Evolutionary conservation across 495 filamentous ascomycete genomes (phyloP).

Genomic region (Penicillium paxilli): DNA sequence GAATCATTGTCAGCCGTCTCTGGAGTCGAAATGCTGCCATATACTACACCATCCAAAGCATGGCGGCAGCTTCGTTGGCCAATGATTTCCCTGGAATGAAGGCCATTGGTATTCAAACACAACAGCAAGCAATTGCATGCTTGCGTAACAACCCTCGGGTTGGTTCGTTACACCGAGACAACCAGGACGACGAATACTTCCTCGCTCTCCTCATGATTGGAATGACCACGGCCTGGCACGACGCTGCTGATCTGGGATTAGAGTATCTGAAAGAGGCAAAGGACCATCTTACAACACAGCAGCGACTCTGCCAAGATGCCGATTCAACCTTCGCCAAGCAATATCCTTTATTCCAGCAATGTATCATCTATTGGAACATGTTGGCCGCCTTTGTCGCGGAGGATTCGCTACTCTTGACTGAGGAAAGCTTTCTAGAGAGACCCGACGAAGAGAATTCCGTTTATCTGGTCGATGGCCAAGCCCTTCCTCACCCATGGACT

Average conservation of each 20-base stretch:
- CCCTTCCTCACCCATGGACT: slow-evolving; percentile 26
- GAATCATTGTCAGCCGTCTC: slow-evolving; percentile 22
- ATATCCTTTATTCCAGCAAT: slow-evolving; percentile 26
- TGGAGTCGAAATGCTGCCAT: slow-evolving; percentile 28
- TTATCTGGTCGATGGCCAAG: slow-evolving; percentile 25
- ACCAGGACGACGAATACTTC: slow-evolving; percentile 25
- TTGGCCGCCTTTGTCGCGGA: slow-evolving; percentile 26
- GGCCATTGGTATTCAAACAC: slow-evolving; percentile 23
- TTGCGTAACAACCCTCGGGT: slow-evolving; percentile 17
- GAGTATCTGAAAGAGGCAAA: slow-evolving; percentile 25
- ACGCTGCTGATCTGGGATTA: slow-evolving; percentile 22
- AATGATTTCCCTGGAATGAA: slow-evolving; percentile 27
- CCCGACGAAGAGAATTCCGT: slow-evolving; percentile 18
- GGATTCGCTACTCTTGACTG: slow-evolving; percentile 19
- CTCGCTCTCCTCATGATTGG: slow-evolving; percentile 27
- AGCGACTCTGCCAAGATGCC: slow-evolving; percentile 15
- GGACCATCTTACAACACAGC: slow-evolving; percentile 18
- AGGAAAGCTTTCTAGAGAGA: slow-evolving; percentile 16
- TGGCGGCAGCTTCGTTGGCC: slow-evolving; percentile 26
- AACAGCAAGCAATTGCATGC: slow-evolving; percentile 28
- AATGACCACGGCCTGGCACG: slow-evolving; percentile 23
- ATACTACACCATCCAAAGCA: slow-evolving; percentile 29
- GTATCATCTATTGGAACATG: slow-evolving; percentile 26
- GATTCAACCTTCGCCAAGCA: slow-evolving; percentile 24
- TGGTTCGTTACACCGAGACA: slow-evolving; percentile 14